A percentile compares a stretch with the other conserved stretches of the same genome.
Evolutionary conservation across 2,329 filamentous ascomycete species (phyloP).

Genomic region (Sclerotinia borealis): DNA sequence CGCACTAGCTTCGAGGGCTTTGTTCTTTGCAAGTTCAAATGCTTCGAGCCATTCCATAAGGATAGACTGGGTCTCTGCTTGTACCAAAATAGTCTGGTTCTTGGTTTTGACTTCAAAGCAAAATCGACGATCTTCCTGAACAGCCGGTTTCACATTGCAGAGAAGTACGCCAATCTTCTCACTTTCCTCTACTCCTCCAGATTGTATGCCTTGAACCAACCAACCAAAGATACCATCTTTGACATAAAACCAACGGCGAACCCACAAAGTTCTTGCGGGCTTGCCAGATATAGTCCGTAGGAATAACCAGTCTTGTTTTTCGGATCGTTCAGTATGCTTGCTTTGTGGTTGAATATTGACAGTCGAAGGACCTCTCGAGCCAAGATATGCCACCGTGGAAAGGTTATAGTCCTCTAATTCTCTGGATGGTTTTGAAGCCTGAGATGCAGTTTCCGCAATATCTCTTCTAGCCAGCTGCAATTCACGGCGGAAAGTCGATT

Average conservation of each 20-base stretch:
- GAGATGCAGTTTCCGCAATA: slow-evolving; percentile 71
- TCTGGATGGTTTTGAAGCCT: slow-evolving; percentile 69
- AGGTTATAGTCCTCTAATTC: slow-evolving; percentile 90
- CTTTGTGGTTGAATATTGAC: slow-evolving; percentile 41
- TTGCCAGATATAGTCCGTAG: slow-evolving; percentile 77
- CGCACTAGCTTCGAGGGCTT: slow-evolving; percentile 72
- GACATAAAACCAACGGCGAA: slow-evolving; percentile 90
- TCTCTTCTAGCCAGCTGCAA: slow-evolving; percentile 72
- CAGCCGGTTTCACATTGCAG: slow-evolving; percentile 85
- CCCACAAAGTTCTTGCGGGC: slow-evolving; percentile 83
- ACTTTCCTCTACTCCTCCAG: slow-evolving; percentile 83
- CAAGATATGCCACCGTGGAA: slow-evolving; percentile 83
- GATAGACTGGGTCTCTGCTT: slow-evolving; percentile 87
- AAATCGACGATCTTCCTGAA: slow-evolving; percentile 88
- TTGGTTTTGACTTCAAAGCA: slow-evolving; percentile 99
- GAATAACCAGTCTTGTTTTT: slow-evolving; percentile 96
- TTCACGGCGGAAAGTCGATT: slow-evolving; percentile 75
- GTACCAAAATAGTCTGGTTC: slow-evolving; percentile 79
- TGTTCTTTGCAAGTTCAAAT: slow-evolving; percentile 91
- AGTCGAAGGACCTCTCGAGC: slow-evolving; percentile 59
- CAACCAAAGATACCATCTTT: slow-evolving; percentile 95
- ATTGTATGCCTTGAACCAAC: slow-evolving; percentile 74
- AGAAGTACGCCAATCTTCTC: slow-evolving; percentile 93
- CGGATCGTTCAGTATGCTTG: slow-evolving; percentile 46
- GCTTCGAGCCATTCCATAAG: slow-evolving; percentile 92